phyloP scores from a whole-genome alignment of 2,329 filamentous ascomycete species.

The Curvularia hawaiiensis region DNA sequence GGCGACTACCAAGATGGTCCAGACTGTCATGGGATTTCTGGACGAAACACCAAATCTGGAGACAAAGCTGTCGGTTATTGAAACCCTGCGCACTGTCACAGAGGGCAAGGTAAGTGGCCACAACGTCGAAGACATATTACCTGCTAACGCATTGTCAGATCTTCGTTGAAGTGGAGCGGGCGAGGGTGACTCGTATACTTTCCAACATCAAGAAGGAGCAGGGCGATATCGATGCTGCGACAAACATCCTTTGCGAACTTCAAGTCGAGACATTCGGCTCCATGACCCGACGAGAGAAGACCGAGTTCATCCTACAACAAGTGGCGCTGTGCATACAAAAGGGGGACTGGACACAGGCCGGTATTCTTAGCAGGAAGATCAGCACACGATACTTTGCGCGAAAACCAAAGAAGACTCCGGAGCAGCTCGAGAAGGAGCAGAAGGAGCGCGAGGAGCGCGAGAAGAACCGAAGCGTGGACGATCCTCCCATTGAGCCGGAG shows the following conservation, averaged over 20 bases:
- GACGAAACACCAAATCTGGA: constrained; percentile 84
- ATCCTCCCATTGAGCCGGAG: constrained; percentile 72
- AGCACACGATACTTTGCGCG: constrained; percentile 90
- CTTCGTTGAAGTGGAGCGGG: constrained; percentile 97
- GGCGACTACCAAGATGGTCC: constrained; percentile 98
- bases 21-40: constrained; percentile 91
- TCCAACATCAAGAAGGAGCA: constrained; percentile 98
- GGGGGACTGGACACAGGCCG: constrained; percentile 94
- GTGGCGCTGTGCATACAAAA: constrained; percentile 94
- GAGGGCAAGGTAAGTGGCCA: constrained; percentile 77
- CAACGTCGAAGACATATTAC: not conserved
- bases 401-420: constrained; percentile 87
- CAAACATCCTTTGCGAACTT: constrained; percentile 93
- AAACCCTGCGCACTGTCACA: constrained; percentile 92
- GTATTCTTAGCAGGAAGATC: constrained; percentile 94
- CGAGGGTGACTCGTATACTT: constrained; percentile 90
- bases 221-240: constrained; percentile 86
- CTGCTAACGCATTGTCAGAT: constrained; percentile 63
- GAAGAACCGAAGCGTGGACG: constrained; percentile 77
- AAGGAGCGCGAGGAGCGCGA: constrained; percentile 86
- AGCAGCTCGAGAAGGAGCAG: constrained; percentile 88
- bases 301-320: constrained; percentile 96
- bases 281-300: constrained; percentile 97
- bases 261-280: constrained; percentile 99
- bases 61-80: constrained; percentile 90